Percentiles rank a stretch among this genome's conserved stretches.
These are phyloP conservation scores for Mycena indigotica DNA, from an alignment of 768 basidiomycete genomes.

Conservation along the genomic window DNA sequence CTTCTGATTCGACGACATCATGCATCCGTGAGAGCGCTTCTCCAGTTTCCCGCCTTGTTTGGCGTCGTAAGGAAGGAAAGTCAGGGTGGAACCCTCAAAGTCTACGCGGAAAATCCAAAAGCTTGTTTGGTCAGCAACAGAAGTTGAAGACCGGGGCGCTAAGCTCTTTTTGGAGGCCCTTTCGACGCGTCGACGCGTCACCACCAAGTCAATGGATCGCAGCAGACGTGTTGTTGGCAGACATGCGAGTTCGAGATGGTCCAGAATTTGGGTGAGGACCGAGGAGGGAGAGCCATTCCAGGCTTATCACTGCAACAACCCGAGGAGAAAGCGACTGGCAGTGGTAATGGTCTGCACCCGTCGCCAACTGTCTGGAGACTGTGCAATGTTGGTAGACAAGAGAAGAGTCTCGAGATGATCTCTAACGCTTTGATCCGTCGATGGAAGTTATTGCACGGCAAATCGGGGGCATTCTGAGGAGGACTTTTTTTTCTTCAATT, in stretches of 20 bases:
- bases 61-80: background rate
- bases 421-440: too few relatives aligned
- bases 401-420: too few relatives aligned
- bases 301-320: too few relatives aligned
- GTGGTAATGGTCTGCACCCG: too few relatives aligned
- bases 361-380: too few relatives aligned
- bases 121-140: background rate
- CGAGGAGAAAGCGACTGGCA: too few relatives aligned
- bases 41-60: background rate
- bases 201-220: background rate
- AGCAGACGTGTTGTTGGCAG: background rate
- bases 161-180: background rate
- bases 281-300: too few relatives aligned
- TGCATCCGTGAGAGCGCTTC: background rate
- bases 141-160: background rate
- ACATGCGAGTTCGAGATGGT: background rate
- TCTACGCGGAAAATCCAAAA: background rate
- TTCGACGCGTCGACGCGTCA: background rate
- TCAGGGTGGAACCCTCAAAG: background rate
- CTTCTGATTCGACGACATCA: background rate
- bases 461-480: too few relatives aligned
- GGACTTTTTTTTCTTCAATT: too few relatives aligned
- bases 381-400: too few relatives aligned
- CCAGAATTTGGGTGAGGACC: too few relatives aligned
- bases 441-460: too few relatives aligned